Evolutionary conservation across 495 filamentous ascomycete genomes (phyloP).

Genomic region (Neurospora cerealis): DNA sequence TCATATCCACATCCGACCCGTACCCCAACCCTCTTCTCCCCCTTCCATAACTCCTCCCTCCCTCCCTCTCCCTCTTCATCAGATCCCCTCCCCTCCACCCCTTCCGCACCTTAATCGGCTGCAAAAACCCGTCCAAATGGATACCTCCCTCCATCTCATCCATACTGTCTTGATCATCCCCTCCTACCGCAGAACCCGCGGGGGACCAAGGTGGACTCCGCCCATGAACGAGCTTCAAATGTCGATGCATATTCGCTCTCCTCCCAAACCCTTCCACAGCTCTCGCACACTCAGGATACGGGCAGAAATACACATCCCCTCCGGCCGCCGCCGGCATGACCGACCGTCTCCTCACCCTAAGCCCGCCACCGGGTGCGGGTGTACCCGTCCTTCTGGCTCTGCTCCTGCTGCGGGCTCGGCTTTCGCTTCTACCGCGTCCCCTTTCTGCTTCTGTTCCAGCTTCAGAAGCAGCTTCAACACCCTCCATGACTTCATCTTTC

Average conservation of each 20-base stretch:
- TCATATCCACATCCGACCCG: neutral
- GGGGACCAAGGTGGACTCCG: neutral
- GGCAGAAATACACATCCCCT: conserved; percentile 8
- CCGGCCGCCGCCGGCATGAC: neutral
- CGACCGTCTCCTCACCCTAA: neutral
- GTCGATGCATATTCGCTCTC: conserved; percentile 13
- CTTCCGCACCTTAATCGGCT: conserved; percentile 24
- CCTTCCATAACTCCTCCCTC: neutral
- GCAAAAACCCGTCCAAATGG: conserved; percentile 43
- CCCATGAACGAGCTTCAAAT: conserved; percentile 26
- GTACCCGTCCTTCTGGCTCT: neutral
- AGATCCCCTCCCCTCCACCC: conserved; percentile 23
- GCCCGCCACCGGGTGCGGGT: neutral
- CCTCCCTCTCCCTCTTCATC: neutral
- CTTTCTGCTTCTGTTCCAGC: neutral
- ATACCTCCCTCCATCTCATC: conserved; percentile 45
- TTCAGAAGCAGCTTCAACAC: neutral
- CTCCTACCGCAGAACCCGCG: conserved; percentile 3
- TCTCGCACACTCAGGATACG: conserved; percentile 6
- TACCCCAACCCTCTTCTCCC: neutral
- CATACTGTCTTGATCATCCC: conserved; percentile 27
- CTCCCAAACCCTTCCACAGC: conserved; percentile 8
- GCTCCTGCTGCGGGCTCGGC: neutral
- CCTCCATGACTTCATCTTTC: neutral
- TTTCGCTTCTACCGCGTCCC: neutral